Evolutionary conservation across 2,329 filamentous ascomycete species (phyloP), one percentile per base, ranked within the genome.

Genomic region (Penicillium palitans): DNA sequence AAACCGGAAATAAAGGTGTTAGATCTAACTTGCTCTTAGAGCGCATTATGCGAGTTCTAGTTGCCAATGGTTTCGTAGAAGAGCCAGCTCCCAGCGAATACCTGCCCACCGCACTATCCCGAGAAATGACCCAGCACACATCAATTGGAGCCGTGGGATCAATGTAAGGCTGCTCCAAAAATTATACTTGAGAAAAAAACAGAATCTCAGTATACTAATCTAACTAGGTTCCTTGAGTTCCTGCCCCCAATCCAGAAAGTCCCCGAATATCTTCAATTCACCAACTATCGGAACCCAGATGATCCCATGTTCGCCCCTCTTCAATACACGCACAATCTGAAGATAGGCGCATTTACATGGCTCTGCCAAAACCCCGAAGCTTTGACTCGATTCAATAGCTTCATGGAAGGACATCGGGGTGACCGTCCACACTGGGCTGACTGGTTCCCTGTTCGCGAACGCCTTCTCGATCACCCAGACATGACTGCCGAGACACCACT

Each of bases 371-470:
- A 66, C 31, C 64, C 60, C 1, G 60, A 51, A 17, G 64, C 64
- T 7, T 42, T 68, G 6, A 55, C 24, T 19, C 58, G 64, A 15
- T 68, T 68, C 53, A 68, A 70, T 40, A 64, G 52, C n/a, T 68
- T 66, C 39, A 67, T 68, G 66, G 67, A 68, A 52, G 66, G 61
- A 5, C 60, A 65, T 33, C 51, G 63, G 9, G 63, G 60, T 4
- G 57, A 63, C 31, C 55, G 60, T 19, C 41, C 58, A 5, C 58
- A 66, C 46, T 69, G 66, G 67, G 63, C 47, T 6, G 66, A 69
- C 37, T 68, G 63, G 63, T 69, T 68, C 52, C 66, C 63, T 9
- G 57, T 68, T 13, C 58, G 31, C 0, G 63, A 68, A 19, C 58
- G 37, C 4, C 57, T 67, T 25, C 37, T 68, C 1, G 25, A 64